Evolutionary conservation across 371 early-diverging fungal genomes (phyloP).

Genomic region (Actinomortierella wolfii): DNA sequence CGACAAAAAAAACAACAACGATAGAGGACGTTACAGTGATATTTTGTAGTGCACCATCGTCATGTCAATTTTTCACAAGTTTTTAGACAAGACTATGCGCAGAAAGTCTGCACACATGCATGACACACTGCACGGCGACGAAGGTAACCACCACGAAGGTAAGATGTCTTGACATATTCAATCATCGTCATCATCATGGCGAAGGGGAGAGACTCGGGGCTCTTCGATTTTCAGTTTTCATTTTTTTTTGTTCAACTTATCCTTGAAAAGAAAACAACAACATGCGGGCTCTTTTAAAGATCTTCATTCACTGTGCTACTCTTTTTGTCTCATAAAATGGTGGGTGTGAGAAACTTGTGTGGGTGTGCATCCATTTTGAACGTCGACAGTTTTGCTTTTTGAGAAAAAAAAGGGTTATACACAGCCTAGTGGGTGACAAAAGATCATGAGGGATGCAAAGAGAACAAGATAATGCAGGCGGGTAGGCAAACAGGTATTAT

Average conservation of each 20-base stretch:
- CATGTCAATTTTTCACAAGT: slow-evolving; percentile 39
- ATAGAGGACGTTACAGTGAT: no score
- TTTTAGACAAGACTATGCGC: slow-evolving; percentile 32
- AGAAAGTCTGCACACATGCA: slow-evolving; percentile 5
- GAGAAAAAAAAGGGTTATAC: no score
- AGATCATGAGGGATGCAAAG: no score
- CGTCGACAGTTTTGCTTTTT: slow-evolving; percentile 4
- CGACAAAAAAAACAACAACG: no score
- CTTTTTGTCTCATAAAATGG: not conserved
- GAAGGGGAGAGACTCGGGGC: not conserved
- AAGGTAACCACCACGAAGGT: slow-evolving; percentile 17
- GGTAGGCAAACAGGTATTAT: no score
- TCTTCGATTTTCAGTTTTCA: not conserved
- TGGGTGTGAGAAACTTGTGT: not conserved
- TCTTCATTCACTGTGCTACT: not conserved
- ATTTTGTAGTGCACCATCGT: no score
- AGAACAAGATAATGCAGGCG: no score
- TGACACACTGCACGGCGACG: slow-evolving; percentile 9
- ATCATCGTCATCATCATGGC: not conserved
- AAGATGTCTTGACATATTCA: not conserved
- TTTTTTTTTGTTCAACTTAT: not conserved
- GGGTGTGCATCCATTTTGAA: not conserved
- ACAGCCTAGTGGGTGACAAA: not conserved
- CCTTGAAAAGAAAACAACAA: not conserved
- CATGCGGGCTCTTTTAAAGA: not conserved